Evolutionary conservation across 2,329 filamentous ascomycete genomes (phyloP).

Genomic region (Parafenestella ontariensis): DNA sequence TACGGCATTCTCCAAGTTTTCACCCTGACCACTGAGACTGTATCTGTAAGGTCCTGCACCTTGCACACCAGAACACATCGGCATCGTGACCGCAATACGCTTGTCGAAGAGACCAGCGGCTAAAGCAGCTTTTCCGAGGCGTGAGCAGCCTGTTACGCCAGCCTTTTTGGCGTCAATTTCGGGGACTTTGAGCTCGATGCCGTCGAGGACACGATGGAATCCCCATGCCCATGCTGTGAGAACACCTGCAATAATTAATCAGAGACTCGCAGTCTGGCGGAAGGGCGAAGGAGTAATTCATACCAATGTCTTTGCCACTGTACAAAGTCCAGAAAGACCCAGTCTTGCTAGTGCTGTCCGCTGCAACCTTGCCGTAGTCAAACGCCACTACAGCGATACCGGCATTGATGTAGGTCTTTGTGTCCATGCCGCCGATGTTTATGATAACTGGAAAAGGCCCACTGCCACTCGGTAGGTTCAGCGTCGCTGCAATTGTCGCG

Average conservation of each 20-base stretch:
- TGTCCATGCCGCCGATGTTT: conserved; percentile 59
- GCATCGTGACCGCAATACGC: conserved; percentile 48
- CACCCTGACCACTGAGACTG: conserved; percentile 54
- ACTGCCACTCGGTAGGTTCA: conserved; percentile 52
- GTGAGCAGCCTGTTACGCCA: conserved; percentile 47
- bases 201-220: conserved; percentile 49
- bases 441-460: conserved; percentile 56
- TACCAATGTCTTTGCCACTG: conserved; percentile 58
- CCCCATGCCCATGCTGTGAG: conserved; percentile 50
- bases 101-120: conserved; percentile 46
- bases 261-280: background rate
- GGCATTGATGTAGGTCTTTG: conserved; percentile 55
- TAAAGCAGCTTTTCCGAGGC: conserved; percentile 46
- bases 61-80: conserved; percentile 46
- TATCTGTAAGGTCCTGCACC: conserved; percentile 47
- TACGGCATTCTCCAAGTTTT: conserved; percentile 52
- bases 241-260: conserved; percentile 27
- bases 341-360: conserved; percentile 59
- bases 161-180: conserved; percentile 44
- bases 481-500: conserved; percentile 53
- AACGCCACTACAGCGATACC: conserved; percentile 60
- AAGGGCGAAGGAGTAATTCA: background rate
- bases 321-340: conserved; percentile 61
- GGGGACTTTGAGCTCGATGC: conserved; percentile 45
- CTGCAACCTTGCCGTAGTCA: conserved; percentile 57